Conservation (phyloP, 352 stramenopile species). For the Blastocystis sp. region DNA sequence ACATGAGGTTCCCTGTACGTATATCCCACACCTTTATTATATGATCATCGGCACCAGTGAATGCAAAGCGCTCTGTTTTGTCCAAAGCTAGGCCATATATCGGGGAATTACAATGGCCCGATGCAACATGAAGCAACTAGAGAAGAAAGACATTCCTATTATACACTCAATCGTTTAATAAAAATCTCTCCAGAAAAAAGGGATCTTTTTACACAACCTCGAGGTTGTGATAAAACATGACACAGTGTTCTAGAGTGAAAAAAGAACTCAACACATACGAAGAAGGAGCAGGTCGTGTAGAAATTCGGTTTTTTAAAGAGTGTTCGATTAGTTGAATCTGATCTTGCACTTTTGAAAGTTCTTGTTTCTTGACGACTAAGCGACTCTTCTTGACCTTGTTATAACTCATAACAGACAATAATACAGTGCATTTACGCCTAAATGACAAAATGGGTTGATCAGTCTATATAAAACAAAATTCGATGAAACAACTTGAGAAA, state of each 20-base stretch:
- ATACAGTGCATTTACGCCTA: neutral
- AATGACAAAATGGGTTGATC: neutral
- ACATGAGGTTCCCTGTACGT: conserved; percentile 66
- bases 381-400: neutral
- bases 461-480: neutral
- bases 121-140: neutral
- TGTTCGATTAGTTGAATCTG: conserved; percentile 2
- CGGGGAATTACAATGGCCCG: conserved; percentile 9
- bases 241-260: no score
- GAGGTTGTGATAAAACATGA: no score
- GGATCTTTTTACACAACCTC: neutral
- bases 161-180: neutral
- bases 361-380: neutral
- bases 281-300: neutral
- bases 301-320: neutral
- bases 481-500: neutral
- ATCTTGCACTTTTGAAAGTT: neutral
- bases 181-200: neutral
- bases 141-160: neutral
- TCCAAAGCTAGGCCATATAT: conserved; percentile 92
- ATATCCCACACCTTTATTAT: conserved; percentile 93
- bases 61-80: conserved; percentile 84
- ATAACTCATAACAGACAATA: neutral
- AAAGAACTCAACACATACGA: neutral
- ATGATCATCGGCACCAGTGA: conserved; percentile 92